These are phyloP conservation scores for Magnusiomyces paraingens DNA, from an alignment of 1,139 yeast species.

Conservation along the genomic window DNA sequence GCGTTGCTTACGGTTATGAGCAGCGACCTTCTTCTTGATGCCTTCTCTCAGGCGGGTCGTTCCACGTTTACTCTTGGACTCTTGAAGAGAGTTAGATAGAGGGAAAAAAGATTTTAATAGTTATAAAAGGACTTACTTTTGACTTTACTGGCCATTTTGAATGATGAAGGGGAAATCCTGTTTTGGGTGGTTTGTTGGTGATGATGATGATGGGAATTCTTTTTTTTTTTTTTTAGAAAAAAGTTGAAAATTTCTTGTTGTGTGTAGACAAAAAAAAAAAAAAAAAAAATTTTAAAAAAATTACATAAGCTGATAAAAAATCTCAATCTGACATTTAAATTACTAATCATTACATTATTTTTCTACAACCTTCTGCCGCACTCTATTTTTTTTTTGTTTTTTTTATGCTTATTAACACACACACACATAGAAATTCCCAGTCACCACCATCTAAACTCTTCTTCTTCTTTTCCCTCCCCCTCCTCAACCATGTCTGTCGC, in stretches of 20 bases:
- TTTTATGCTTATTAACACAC: too few species aligned
- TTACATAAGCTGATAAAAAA: too few species aligned
- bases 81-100: conserved; percentile 31
- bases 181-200: neutral
- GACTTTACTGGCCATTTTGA: conserved; percentile 34
- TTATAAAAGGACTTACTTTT: conserved; percentile 31
- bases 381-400: too few species aligned
- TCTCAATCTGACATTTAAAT: too few species aligned
- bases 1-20: conserved; percentile 79
- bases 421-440: too few species aligned
- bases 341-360: too few species aligned
- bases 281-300: neutral
- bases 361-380: too few species aligned
- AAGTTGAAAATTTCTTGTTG: too few species aligned
- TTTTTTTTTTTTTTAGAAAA: neutral
- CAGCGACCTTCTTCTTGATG: conserved; percentile 89
- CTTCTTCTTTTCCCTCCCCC: too few species aligned
- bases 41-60: conserved; percentile 95
- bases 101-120: neutral
- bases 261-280: conserved; percentile 1
- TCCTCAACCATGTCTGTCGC: too few species aligned
- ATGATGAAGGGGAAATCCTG: neutral
- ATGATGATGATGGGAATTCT: too few species aligned
- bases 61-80: conserved; percentile 77
- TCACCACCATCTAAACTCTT: too few species aligned